phyloP scores from a whole-genome alignment of 2,329 filamentous ascomycete species.

The Cercospora beticola region DNA sequence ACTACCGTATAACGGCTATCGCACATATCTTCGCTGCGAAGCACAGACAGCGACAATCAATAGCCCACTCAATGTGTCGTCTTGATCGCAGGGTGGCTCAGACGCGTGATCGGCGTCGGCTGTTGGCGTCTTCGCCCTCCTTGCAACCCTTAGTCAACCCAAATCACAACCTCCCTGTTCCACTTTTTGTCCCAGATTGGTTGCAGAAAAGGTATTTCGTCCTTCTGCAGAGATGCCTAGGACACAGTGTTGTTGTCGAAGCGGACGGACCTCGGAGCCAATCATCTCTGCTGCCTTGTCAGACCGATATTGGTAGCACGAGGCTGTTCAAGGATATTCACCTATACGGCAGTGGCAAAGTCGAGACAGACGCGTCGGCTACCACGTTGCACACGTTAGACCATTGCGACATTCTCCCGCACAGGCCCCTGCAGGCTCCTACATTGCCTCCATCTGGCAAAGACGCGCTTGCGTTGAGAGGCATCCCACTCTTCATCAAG shows the following conservation, averaged over 20 bases:
- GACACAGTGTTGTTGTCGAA: background rate
- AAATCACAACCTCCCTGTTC: background rate
- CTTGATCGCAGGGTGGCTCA: background rate
- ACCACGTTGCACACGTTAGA: background rate
- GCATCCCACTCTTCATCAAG: background rate
- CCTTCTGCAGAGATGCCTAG: background rate
- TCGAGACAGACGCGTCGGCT: background rate
- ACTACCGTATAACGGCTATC: background rate
- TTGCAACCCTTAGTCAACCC: background rate
- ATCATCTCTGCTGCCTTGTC: background rate
- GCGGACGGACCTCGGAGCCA: background rate
- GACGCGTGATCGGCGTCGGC: background rate
- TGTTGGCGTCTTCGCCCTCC: background rate
- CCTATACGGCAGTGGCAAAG: background rate
- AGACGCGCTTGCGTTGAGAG: background rate
- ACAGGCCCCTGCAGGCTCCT: background rate
- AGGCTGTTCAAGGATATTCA: background rate
- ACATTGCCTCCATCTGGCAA: background rate
- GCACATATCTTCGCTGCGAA: background rate
- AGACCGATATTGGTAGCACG: background rate
- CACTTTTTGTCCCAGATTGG: background rate
- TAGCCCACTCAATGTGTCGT: background rate
- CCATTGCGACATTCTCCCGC: background rate
- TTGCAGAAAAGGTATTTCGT: background rate
- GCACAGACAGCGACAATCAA: background rate